These are phyloP conservation scores for Colletotrichum lupini DNA, from an alignment of 2,329 filamentous ascomycete genomes.

Conservation along the genomic window DNA sequence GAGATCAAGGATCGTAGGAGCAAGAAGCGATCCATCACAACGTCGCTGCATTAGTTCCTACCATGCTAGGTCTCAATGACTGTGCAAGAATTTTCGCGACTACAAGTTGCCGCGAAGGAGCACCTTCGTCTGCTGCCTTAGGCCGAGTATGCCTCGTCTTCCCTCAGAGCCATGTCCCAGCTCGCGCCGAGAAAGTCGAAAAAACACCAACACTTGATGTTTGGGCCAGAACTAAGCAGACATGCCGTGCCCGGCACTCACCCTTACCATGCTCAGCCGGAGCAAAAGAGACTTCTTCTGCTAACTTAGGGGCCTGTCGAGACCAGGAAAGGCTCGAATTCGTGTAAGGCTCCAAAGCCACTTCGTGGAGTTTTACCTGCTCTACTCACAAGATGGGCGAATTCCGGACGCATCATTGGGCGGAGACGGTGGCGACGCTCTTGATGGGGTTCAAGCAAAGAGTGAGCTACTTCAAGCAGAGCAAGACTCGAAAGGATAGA, in stretches of 20 bases:
- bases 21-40: background rate
- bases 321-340: background rate
- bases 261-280: background rate
- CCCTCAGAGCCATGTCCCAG: background rate
- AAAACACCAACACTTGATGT: background rate
- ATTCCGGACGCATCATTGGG: background rate
- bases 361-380: background rate
- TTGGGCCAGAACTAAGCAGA: background rate
- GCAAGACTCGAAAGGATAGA: background rate
- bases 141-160: background rate
- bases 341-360: background rate
- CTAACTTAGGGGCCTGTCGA: background rate
- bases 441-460: background rate
- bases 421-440: background rate
- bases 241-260: background rate
- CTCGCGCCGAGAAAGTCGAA: background rate
- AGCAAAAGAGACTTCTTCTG: background rate
- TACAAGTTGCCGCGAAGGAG: background rate
- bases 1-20: background rate
- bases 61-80: background rate
- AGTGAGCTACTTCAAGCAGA: background rate
- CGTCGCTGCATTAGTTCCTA: background rate
- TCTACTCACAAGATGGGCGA: background rate
- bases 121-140: background rate
- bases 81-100: background rate